A percentile compares a stretch with the other conserved stretches of the same genome.
phyloP scores from a whole-genome alignment of 805 yeast genomes.

The Hanseniaspora singularis region DNA sequence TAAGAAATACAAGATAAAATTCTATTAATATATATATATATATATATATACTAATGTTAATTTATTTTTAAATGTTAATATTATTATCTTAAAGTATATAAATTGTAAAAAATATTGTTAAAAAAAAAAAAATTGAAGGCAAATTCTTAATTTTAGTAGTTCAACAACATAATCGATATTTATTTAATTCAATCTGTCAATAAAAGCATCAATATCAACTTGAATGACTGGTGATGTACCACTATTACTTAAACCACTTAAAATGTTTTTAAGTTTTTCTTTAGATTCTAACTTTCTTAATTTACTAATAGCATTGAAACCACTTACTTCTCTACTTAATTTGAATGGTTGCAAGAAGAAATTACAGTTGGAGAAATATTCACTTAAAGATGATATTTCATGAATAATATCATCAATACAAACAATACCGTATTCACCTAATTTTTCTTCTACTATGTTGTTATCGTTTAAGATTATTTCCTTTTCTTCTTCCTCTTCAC shows the following conservation, averaged over 20 bases:
- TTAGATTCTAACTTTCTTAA: conserved; percentile 50
- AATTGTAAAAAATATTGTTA: not conserved
- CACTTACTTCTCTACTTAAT: conserved; percentile 56
- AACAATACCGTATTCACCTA: conserved; percentile 57
- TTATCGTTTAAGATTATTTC: conserved; percentile 55
- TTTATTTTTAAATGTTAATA: too few relatives aligned
- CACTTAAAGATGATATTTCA: conserved; percentile 54
- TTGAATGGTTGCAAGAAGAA: conserved; percentile 60
- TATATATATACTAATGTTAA: too few relatives aligned
- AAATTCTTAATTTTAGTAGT: too few relatives aligned
- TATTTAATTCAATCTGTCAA: conserved; percentile 57
- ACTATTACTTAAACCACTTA: conserved; percentile 40
- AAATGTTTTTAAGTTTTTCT: conserved; percentile 36
- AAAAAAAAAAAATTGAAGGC: not conserved
- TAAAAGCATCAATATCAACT: conserved; percentile 59
- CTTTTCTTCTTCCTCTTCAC: conserved; percentile 28
- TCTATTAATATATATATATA: too few relatives aligned
- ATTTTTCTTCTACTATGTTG: conserved; percentile 57
- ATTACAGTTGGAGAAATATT: conserved; percentile 46
- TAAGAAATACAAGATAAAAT: too few relatives aligned
- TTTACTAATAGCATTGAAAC: conserved; percentile 63
- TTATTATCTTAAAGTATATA: too few relatives aligned
- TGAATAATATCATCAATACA: conserved; percentile 74
- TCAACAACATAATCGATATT: too few relatives aligned
- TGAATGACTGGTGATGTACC: conserved; percentile 56